phyloP scores from a whole-genome alignment of 2,329 filamentous ascomycete species.

The Neurospora sp. region DNA sequence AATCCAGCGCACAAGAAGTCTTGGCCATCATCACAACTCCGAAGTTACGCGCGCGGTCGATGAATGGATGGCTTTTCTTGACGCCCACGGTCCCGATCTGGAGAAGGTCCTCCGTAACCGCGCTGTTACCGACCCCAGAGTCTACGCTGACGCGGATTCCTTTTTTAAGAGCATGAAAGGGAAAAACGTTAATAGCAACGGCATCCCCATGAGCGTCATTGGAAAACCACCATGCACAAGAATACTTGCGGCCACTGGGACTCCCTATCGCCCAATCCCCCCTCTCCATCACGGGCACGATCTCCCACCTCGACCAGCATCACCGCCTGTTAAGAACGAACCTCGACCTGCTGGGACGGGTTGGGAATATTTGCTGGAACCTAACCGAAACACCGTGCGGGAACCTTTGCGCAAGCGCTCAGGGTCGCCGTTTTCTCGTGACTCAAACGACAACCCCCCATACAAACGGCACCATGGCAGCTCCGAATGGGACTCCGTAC shows the following conservation, averaged over 20 bases:
- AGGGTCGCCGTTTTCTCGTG: slow-evolving; percentile 3
- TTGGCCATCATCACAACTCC: not conserved
- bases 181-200: not conserved
- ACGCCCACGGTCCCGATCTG: not conserved
- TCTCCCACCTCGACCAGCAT: not conserved
- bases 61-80: slow-evolving; percentile 15
- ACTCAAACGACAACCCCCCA: not conserved
- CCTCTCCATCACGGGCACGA: not conserved
- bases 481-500: not conserved
- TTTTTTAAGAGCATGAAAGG: slow-evolving; percentile 5
- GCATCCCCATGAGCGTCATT: not conserved
- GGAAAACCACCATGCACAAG: not conserved
- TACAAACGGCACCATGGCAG: not conserved
- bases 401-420: slow-evolving; percentile 10
- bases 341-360: not conserved
- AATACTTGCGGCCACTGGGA: not conserved
- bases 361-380: not conserved
- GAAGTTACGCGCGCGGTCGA: slow-evolving; percentile 14
- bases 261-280: not conserved
- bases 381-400: not conserved
- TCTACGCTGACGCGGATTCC: slow-evolving; percentile 3
- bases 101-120: not conserved
- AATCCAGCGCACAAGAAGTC: slow-evolving; percentile 1
- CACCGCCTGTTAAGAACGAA: not conserved
- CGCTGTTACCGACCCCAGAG: not conserved